Base-by-base conservation (phyloP, 345 rosid species). In the Fremontodendron californicum region DNA sequence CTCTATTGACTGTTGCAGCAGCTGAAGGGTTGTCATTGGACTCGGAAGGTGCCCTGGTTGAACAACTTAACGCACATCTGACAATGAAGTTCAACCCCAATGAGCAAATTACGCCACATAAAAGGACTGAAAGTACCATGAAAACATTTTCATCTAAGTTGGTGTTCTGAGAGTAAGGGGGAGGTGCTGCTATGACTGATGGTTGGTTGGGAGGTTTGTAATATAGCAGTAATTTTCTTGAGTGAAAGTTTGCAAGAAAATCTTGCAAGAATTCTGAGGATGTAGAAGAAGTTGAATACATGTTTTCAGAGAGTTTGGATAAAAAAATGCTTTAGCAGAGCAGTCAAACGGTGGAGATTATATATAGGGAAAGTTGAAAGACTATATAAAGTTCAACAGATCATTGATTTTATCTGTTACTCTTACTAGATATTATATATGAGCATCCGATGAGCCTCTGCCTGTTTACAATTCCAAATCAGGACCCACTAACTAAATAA, bases 21-120 rank as follows among this genome's bases (percentile, higher is more conserved):
- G 29, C 18, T 19, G 80, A 48, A 13, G 73, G 27, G 73, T 5
- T 76, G 29, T 73, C 29, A 58, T 55, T 13, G 23, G 87, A 71
- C 33, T 74, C 84, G 0, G 86, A 78, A 70, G 77, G 81, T 40
- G 54, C 77, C 69, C 82, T 78, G 45, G 72, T 60, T 8, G 87
- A 78, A 48, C 86, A 76, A 77, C 80, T 85, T 48, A 84, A 73
- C 9, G 81, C 84, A 55, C 84, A 88, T 75, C 86, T 87, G 27
- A 88, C 80, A 51, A 90, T 79, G 78, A 83, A 90, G 61, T 86
- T 90, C 16, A 90, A 46, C 23, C 84, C 86, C 3, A 88, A 37
- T 33, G 88, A 90, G 75, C 86, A 85, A 45, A 90, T 81, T n/a
- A 87, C 10, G 5, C 90, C 94, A 66, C 90, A 90, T 5, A 88